Percentiles rank a stretch among this genome's conserved stretches.
Evolutionary conservation across 176 grass and related monocot species (phyloP).

Genomic region (Cymbopogon citratus): DNA sequence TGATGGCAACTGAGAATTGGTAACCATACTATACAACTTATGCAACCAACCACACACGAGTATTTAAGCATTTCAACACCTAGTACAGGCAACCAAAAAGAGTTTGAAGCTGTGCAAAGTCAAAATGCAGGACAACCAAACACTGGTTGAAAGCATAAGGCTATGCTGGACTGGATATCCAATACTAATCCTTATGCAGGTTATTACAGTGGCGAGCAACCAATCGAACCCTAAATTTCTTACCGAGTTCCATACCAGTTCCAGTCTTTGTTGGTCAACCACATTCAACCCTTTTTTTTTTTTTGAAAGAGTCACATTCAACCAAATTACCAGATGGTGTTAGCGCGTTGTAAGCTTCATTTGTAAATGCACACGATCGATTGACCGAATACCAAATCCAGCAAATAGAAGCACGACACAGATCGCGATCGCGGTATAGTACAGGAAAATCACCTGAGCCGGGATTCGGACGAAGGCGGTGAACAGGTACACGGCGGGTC

Average conservation of each 20-base stretch:
- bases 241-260: background rate
- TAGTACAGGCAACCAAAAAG: too few species aligned
- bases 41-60: too few species aligned
- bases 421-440: background rate
- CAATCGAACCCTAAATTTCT: background rate
- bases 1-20: background rate
- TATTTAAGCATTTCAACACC: too few species aligned
- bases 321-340: background rate
- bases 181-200: too few species aligned
- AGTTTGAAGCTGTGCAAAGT: too few species aligned
- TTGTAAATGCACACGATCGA: background rate
- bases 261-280: background rate
- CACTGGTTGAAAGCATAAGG: too few species aligned
- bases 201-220: too few species aligned
- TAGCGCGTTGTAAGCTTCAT: background rate
- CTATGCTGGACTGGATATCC: too few species aligned
- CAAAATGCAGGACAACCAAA: too few species aligned
- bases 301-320: too few species aligned
- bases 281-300: too few species aligned
- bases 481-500: constrained; percentile 47
- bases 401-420: background rate
- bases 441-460: constrained; percentile 51
- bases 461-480: constrained; percentile 67
- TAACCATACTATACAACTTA: too few species aligned
- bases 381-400: background rate